These are phyloP conservation scores for Flammula alnicola DNA, from an alignment of 1,284 basidiomycete genomes.

Conservation along the genomic window DNA sequence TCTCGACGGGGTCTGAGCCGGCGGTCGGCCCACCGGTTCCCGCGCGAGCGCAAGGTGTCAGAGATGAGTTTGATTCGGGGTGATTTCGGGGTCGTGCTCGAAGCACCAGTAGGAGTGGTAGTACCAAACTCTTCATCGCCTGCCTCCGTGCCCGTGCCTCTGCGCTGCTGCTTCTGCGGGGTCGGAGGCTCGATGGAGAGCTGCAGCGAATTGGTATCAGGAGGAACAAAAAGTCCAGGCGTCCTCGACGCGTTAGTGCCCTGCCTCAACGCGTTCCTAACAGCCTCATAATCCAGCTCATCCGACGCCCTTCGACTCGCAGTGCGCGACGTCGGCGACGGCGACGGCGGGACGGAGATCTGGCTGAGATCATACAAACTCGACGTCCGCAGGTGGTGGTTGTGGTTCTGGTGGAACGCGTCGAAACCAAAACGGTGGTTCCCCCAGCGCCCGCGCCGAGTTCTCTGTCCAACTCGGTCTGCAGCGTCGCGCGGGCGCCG, in stretches of 20 bases:
- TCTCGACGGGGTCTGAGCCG: too few relatives aligned
- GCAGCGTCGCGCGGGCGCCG: constrained; percentile 48
- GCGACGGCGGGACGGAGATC: constrained; percentile 42
- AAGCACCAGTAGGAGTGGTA: background rate
- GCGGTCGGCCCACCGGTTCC: constrained; percentile 57
- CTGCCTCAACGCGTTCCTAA: background rate
- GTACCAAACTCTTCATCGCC: background rate
- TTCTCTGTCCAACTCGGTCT: constrained; percentile 62
- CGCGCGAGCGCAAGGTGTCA: constrained; percentile 56
- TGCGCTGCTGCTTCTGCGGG: constrained; percentile 30
- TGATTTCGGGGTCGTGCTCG: too few relatives aligned
- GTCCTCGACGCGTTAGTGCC: background rate
- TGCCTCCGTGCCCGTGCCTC: background rate
- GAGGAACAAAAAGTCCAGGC: background rate
- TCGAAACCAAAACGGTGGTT: background rate
- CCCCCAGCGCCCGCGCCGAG: too few relatives aligned
- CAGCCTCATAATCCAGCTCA: constrained; percentile 16
- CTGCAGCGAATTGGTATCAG: constrained; percentile 28
- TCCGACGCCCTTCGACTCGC: constrained; percentile 17
- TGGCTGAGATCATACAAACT: constrained; percentile 56
- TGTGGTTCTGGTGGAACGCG: constrained; percentile 1
- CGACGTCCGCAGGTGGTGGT: constrained; percentile 48
- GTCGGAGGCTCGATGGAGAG: constrained; percentile 47
- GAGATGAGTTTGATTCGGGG: constrained; percentile 51
- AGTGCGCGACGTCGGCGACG: constrained; percentile 34